Conservation (phyloP, 139 green algal genomes). For the Chlamydomonas sp. region DNA sequence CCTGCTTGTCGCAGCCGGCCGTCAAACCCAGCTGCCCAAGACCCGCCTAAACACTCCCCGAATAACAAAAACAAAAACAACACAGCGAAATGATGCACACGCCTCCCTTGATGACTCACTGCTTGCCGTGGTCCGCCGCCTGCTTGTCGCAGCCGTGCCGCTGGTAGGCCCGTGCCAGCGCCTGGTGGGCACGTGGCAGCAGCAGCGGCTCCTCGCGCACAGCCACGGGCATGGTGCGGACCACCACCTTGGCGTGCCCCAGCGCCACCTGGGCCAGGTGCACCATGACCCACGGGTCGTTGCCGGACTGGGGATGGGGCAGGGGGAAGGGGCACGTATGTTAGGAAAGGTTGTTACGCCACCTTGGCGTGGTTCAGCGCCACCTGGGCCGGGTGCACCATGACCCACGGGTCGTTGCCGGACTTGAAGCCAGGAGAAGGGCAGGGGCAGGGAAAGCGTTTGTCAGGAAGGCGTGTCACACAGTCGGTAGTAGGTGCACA, state of each 20-base stretch:
- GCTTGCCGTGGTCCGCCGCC: conserved; percentile 28
- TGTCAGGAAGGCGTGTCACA: not conserved
- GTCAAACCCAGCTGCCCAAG: not conserved
- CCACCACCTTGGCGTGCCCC: conserved; percentile 36
- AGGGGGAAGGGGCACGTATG: not conserved
- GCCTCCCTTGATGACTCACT: not conserved
- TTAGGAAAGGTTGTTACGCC: not conserved
- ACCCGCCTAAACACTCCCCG: not conserved
- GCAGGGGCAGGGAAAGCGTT: not conserved
- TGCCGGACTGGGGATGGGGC: not conserved
- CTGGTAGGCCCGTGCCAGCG: conserved; percentile 32
- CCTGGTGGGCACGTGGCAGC: conserved; percentile 25
- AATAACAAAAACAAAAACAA: too few species aligned
- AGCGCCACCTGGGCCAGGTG: conserved; percentile 20
- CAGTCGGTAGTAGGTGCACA: not conserved
- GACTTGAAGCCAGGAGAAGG: not conserved
- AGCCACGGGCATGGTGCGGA: conserved; percentile 21
- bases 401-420: conserved; percentile 30
- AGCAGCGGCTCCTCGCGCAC: conserved; percentile 29
- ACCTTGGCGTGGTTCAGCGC: conserved; percentile 34
- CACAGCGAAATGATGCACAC: not conserved
- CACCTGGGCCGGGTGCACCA: conserved; percentile 14
- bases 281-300: conserved; percentile 28
- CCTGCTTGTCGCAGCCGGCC: too few species aligned
- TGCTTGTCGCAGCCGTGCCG: conserved; percentile 28